Evolutionary conservation across 2,329 filamentous ascomycete species (phyloP), one percentile per base, ranked within the genome.

Genomic region (Colletotrichum sojae): DNA sequence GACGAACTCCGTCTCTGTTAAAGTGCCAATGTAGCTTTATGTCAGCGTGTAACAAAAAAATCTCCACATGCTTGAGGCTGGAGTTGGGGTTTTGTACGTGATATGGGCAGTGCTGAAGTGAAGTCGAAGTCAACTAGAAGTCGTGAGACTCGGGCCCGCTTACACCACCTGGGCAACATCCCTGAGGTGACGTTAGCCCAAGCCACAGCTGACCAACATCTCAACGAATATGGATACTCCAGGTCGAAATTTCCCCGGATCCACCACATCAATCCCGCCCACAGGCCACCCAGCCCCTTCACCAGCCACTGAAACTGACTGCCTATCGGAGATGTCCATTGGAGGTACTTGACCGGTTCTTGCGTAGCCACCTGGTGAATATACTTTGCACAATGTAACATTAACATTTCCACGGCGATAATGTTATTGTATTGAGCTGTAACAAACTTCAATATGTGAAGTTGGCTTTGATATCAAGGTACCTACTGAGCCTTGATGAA

Each of bases 181-280:
- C 22, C 3, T 5, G 4, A 25, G 3, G 22, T 25, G 22, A 25
- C 22, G 22, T 25, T 25, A 25, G 5, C 22, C 22, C 22, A 43
- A 69, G 62, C 62, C 51, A 67, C 67, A 60, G 62, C 16, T 58
- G 60, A 55, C 46, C 59, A 64, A 55, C 60, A 67, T 16, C 40
- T 22, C 36, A 60, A 56, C 48, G 40, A 36, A 51, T 45, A 31
- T 36, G 31, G 31, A 36, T 36, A 36, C 31, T 36, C 31, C 31
- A 36, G 31, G 18, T 49, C 49, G 67, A 36, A 69, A 67, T 69
- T 69, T 67, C 67, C 67, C 67, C 67, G 18, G 62, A 57, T 67
- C 61, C 67, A 69, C 56, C 57, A 48, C 31, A 53, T n/a, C 58
- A 27, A 49, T 57, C 25, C 40, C 15, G 40, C 13, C 13, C 16